Base-by-base conservation (phyloP, 176 grass and related monocot species). In the Oryza brachyantha region DNA sequence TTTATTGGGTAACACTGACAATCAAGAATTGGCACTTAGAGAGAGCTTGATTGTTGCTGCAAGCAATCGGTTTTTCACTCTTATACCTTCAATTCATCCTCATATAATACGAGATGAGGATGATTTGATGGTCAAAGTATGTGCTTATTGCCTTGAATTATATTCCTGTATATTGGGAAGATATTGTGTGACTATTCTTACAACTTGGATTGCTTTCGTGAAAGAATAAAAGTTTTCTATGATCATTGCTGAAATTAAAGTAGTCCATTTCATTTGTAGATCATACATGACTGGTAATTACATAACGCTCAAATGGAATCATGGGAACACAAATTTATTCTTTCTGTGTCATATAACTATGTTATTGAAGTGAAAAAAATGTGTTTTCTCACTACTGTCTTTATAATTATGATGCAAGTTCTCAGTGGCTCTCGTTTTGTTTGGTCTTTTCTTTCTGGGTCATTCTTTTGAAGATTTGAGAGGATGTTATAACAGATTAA, bases 1-100 rank as follows among this genome's bases (percentile, higher is more conserved):
- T 92, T 81, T 94, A 61, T 74, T 97, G 79, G 77, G 62, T 60
- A 79, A 88, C 54, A 88, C 66, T 42, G 58, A 43, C 28, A 52
- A 61, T 72, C 84, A 92, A 91, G 85, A 89, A 76, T 59, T 78
- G 66, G 73, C 85, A 46, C 28, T 94, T 86, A 94, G 88, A 81
- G 87, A 97, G 22, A 97, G 91, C 76, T 92, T 94, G 81, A 83
- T 97, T 72, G 55, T 94, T 84, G 94, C 86, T 74, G 89, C 94
- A 8, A 94, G 94, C 77, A 97, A 97, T 78, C 89, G 83, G 17
- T 94, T 97, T 74, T 97, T 97, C 68, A 97, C 94, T 29, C 87
- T 97, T 86, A 97, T 97, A 75, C 94, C 91, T 83, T 97, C 94
- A 59, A 82, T 97, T 68, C 89, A 94, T 86, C 94, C 91, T 88